Base-by-base conservation (phyloP, 306 rosid species). In the Biancaea sappan region DNA sequence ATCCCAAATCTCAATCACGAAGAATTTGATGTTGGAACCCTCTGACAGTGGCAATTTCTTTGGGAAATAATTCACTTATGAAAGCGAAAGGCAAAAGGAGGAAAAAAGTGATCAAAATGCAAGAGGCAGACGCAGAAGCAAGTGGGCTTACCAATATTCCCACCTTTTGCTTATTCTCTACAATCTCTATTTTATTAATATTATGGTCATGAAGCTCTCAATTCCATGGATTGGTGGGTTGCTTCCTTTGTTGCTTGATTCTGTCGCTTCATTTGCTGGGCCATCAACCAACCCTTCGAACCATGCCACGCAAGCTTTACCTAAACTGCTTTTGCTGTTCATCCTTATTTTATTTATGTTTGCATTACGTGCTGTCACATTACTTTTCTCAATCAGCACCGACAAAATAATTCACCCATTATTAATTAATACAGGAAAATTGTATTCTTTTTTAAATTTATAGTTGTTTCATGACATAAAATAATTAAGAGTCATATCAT, bases 191-290 rank as follows among this genome's bases (percentile, higher is more conserved):
- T 73, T 19, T 59, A 8, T 35, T 9, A 7, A 1, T 38, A 38
- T 3, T 35, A 35, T 2, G 21, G 26, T 32, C 7, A 74, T 68
- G 48, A 69, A 74, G 62, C 61, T 32, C 24, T 60, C 16, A 68
- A 38, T 32, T 77, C 7, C 47, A 71, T 48, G 50, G n/a, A n/a
- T n/a, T n/a, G n/a, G 35, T 77, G 73, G 35, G 38, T 74, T 47
- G 4, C 74, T 29, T 35, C 47, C 79, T 28, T 74, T 64, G 76
- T 83, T 79, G 82, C 79, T 79, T 79, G 74, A 76, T 79, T 66
- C 38, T 37, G 73, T 83, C 73, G 84, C 73, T 58, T 75, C 59
- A 38, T 14, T 19, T 19, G 76, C 58, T 75, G 69, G 80, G 80
- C 74, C 77, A 54, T 63, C 37, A 16, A 25, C 37, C 14, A 77